Evolutionary conservation across 2,329 filamentous ascomycete species (phyloP), one percentile per base, ranked within the genome.

Genomic region (Lasiodiplodia sp.): DNA sequence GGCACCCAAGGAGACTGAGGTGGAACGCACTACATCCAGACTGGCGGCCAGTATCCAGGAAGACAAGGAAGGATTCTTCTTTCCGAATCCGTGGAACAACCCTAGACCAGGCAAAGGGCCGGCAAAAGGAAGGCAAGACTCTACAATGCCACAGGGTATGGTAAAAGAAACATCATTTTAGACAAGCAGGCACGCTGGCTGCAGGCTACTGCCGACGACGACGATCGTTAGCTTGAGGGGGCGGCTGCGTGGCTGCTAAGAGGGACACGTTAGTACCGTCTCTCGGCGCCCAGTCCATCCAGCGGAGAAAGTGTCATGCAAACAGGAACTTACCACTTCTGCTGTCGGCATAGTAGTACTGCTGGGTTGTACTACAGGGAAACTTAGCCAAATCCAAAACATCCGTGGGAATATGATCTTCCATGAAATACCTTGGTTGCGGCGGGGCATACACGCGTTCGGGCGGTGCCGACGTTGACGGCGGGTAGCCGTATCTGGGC

Each of bases 391-490:
- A 68, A 55, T 68, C 66, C 66, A 68, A 68, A 44, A 68, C 44
- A 56, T 68, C 67, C 58, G 67, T 56, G 37, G 57, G 57, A 31
- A 68, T 68, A 21, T 57, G 67, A 31, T 64, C 66, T 63, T 68
- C 67, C 57, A 63, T 51, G 51, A 80, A 81, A 80, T 81, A 81
- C 79, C 79, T 81, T 76, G 78, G 75, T 58, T 67, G 57, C 34
- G 63, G 66, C 14, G 64, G 65, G n/a, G 69, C 60, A 56, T 71
- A 70, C 31, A 51, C 40, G 55, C 53, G 65, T 49, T 69, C 67
- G 11, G 69, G 69, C 52, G 71, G 63, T 31, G 70, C 74, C 70
- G 64, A 73, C 53, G 70, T 75, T 72, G 60, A 70, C 68, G 55
- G 72, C 65, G 44, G 73, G 70, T 68, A 74, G 66, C 23, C 71